Conservation (phyloP, 306 rosid species). For the Pyrus communis region DNA sequence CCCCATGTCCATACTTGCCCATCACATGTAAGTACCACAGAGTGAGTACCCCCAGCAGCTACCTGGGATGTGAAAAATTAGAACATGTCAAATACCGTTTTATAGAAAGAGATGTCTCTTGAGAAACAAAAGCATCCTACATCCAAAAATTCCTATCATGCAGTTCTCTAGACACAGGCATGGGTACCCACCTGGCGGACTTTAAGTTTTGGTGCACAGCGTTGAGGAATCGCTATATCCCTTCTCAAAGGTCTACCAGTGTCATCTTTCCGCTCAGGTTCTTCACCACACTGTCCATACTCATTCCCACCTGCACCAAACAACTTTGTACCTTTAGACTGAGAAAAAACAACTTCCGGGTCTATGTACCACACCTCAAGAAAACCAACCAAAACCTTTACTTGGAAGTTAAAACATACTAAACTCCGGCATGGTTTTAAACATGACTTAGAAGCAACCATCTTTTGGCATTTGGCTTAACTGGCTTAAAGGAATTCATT, state of each 20-base stretch:
- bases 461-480: not conserved
- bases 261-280: slow-evolving; percentile 90
- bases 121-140: not conserved
- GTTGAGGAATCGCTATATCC: slow-evolving; percentile 88
- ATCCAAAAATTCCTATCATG: not conserved
- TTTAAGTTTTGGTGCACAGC: slow-evolving; percentile 84
- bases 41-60: slow-evolving; percentile 99
- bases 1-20: slow-evolving; percentile 99
- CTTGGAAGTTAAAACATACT: not conserved
- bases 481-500: not conserved
- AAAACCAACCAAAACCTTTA: not conserved
- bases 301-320: slow-evolving; percentile 82
- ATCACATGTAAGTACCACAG: slow-evolving; percentile 89
- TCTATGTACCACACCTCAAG: not conserved
- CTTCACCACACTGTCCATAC: slow-evolving; percentile 98
- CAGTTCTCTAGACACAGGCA: not conserved
- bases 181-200: slow-evolving; percentile 62
- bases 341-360: not conserved
- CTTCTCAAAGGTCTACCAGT: slow-evolving; percentile 71
- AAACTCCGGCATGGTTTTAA: not conserved
- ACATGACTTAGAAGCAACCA: not conserved
- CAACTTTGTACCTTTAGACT: slow-evolving; percentile 9
- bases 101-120: not conserved
- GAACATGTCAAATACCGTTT: not conserved
- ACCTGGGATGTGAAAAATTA: slow-evolving; percentile 44